A percentile compares a stretch with the other conserved stretches of the same genome.
Evolutionary conservation across 164 flowering plant species (phyloP).

Genomic region (Echeveria elegans): DNA sequence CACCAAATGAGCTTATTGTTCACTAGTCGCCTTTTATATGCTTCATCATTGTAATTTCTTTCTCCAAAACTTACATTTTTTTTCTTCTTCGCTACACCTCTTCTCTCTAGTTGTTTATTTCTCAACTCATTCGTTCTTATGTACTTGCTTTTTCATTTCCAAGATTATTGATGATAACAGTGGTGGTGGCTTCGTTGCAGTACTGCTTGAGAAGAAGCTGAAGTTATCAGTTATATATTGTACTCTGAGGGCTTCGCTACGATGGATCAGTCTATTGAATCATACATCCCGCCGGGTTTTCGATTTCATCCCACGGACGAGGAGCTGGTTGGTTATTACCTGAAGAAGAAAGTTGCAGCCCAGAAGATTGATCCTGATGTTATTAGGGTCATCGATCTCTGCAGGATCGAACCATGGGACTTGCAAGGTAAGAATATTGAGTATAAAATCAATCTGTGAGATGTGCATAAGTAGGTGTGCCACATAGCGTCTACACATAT

Average conservation of each 20-base stretch:
- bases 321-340: conserved; percentile 82
- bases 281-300: conserved; percentile 82
- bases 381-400: conserved; percentile 79
- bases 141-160: neutral
- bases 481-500: neutral
- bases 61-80: neutral
- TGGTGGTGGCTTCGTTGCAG: conserved; percentile 2
- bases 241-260: neutral
- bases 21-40: conserved; percentile 37
- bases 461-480: neutral
- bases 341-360: conserved; percentile 66
- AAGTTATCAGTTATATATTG: conserved; percentile 19
- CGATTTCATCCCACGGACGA: conserved; percentile 90
- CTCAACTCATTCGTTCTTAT: neutral
- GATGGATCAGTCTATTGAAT: conserved; percentile 42
- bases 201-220: conserved; percentile 26
- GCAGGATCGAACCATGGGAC: conserved; percentile 92
- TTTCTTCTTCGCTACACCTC: conserved; percentile 12
- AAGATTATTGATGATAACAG: neutral
- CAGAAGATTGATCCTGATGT: conserved; percentile 87
- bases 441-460: neutral
- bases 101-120: conserved; percentile 13
- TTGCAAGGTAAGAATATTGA: conserved; percentile 44
- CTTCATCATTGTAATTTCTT: conserved; percentile 12
- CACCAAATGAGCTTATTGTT: conserved; percentile 50